These are phyloP conservation scores for Saccharomyces hybrid DNA, from an alignment of 1,139 yeast species.

Conservation along the genomic window DNA sequence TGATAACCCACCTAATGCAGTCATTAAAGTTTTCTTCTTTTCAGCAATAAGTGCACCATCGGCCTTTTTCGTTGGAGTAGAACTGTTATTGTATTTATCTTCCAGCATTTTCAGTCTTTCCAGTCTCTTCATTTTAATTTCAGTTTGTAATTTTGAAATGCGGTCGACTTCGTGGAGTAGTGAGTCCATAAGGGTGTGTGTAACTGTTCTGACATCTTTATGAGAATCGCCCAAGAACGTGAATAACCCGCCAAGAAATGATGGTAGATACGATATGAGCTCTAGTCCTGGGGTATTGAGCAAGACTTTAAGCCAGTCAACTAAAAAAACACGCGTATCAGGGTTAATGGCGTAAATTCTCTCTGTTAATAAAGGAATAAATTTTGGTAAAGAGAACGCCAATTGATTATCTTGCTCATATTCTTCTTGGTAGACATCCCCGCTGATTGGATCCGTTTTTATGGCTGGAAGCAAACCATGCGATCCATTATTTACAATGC, in stretches of 20 bases:
- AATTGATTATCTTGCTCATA: slow-evolving; percentile 53
- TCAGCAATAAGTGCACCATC: slow-evolving; percentile 31
- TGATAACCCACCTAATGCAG: slow-evolving; percentile 21
- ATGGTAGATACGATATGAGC: slow-evolving; percentile 77
- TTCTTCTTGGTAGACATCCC: slow-evolving; percentile 57
- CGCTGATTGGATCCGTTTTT: slow-evolving; percentile 35
- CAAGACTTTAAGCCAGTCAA: slow-evolving; percentile 84
- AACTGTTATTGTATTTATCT: slow-evolving; percentile 6
- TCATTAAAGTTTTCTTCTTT: slow-evolving; percentile 28
- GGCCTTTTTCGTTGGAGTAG: slow-evolving; percentile 17
- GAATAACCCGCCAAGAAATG: slow-evolving; percentile 78
- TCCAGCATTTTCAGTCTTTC: slow-evolving; percentile 5
- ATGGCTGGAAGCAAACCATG: slow-evolving; percentile 40
- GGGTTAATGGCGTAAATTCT: slow-evolving; percentile 90
- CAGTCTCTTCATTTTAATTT: slow-evolving; percentile 16
- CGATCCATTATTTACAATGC: slow-evolving; percentile 58
- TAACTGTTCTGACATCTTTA: slow-evolving; percentile 79
- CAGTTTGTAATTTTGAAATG: slow-evolving; percentile 54
- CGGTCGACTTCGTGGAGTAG: slow-evolving; percentile 75
- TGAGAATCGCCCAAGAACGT: slow-evolving; percentile 77
- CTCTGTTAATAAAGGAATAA: slow-evolving; percentile 83
- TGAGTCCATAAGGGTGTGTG: slow-evolving; percentile 66
- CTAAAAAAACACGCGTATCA: slow-evolving; percentile 81
- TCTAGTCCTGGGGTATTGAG: slow-evolving; percentile 92
- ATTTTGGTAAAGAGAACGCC: slow-evolving; percentile 80